Evolutionary conservation across 805 yeast species (phyloP).

Genomic region (Yarrowia osloensis): DNA sequence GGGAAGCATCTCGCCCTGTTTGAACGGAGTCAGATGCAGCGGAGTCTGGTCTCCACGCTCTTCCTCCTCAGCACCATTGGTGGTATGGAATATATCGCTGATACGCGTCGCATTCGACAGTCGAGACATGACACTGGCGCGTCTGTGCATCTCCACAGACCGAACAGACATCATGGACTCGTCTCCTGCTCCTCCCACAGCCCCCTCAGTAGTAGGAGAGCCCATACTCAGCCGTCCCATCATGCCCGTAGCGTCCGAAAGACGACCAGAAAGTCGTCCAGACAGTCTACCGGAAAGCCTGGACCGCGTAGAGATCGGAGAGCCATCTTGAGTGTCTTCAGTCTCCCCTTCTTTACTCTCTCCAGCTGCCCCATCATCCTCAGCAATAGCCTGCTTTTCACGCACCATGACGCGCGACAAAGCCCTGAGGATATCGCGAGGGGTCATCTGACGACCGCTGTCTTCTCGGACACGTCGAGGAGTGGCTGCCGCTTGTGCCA

Average conservation of each 20-base stretch:
- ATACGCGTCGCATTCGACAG: slow-evolving; percentile 16
- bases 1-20: not conserved
- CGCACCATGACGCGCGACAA: slow-evolving; percentile 36
- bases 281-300: not conserved
- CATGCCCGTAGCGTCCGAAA: not conserved
- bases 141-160: slow-evolving; percentile 10
- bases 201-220: not conserved
- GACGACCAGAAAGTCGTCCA: not conserved
- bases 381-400: slow-evolving; percentile 26
- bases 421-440: slow-evolving; percentile 34
- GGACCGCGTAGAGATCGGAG: not conserved
- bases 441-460: slow-evolving; percentile 27
- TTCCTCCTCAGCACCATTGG: not conserved
- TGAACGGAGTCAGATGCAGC: not conserved
- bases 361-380: not conserved
- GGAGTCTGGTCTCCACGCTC: not conserved
- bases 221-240: not conserved
- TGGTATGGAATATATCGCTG: slow-evolving; percentile 14
- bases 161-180: not conserved
- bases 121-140: slow-evolving; percentile 5
- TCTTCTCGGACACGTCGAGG: slow-evolving; percentile 33
- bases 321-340: not conserved
- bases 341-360: not conserved
- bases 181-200: not conserved
- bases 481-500: slow-evolving; percentile 32